Conservation (phyloP, 306 rosid genomes). For the Cucurbita maxima region DNA sequence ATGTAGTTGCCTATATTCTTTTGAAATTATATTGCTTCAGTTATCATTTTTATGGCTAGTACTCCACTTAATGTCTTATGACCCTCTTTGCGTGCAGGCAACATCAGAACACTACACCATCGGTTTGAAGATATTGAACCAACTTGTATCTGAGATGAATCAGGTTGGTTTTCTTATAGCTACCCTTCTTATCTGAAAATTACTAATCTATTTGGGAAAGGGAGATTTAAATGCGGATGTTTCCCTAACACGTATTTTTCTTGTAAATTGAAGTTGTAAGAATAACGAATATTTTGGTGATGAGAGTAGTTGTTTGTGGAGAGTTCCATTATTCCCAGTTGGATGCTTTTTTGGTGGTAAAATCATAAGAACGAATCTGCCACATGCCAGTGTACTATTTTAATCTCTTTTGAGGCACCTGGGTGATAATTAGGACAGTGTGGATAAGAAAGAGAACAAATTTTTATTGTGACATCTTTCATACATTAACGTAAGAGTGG, state of each 20-base stretch:
- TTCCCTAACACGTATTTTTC: neutral
- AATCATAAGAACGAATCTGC: neutral
- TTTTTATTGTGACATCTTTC: neutral
- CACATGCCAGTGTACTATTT: neutral
- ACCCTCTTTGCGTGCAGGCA: conserved; percentile 36
- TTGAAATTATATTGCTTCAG: neutral
- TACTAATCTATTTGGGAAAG: neutral
- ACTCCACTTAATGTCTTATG: neutral
- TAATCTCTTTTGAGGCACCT: neutral
- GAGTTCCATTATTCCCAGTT: neutral
- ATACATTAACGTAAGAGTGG: neutral
- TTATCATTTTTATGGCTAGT: neutral
- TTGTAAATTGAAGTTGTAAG: neutral
- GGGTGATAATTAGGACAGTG: neutral
- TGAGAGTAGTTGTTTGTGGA: neutral
- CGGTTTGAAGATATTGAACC: conserved; percentile 90
- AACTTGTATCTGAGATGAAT: conserved; percentile 95
- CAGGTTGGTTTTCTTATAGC: conserved; percentile 41
- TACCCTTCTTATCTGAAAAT: neutral
- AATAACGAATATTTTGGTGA: neutral
- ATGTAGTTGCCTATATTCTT: neutral
- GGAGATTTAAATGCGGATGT: neutral
- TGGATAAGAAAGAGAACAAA: neutral
- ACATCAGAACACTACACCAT: conserved; percentile 86
- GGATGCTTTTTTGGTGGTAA: neutral